phyloP scores from a whole-genome alignment of 2,329 filamentous ascomycete species.

The Paracamarosporium sp. region DNA sequence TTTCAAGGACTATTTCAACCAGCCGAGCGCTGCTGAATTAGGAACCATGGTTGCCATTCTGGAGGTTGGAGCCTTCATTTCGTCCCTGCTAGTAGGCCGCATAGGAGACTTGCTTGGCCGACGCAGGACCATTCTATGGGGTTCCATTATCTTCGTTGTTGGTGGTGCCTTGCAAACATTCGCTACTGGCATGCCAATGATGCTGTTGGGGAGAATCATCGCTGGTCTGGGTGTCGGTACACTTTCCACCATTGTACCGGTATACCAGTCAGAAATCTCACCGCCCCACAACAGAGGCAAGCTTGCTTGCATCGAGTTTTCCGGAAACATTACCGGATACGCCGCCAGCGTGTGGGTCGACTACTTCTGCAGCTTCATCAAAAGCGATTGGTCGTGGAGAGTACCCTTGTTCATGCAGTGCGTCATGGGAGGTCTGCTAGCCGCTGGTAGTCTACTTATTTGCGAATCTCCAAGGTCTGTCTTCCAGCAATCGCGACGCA shows the following conservation, averaged over 20 bases:
- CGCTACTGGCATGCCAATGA: slow-evolving; percentile 84
- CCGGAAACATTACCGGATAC: slow-evolving; percentile 95
- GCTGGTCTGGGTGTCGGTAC: slow-evolving; percentile 60
- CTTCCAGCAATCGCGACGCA: neutral
- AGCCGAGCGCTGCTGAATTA: slow-evolving; percentile 85
- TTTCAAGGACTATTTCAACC: slow-evolving; percentile 91
- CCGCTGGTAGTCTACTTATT: slow-evolving; percentile 85
- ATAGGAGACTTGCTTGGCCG: slow-evolving; percentile 92
- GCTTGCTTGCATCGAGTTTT: slow-evolving; percentile 96
- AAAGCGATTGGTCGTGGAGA: slow-evolving; percentile 87
- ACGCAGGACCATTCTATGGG: slow-evolving; percentile 88
- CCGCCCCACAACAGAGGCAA: slow-evolving; percentile 95
- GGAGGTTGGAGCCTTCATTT: slow-evolving; percentile 89
- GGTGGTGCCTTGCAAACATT: slow-evolving; percentile 87
- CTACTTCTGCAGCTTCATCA: slow-evolving; percentile 93
- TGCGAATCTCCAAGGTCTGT: slow-evolving; percentile 90
- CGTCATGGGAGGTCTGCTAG: slow-evolving; percentile 87
- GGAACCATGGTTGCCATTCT: slow-evolving; percentile 98
- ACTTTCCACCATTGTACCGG: slow-evolving; percentile 59
- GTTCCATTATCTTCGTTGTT: slow-evolving; percentile 83
- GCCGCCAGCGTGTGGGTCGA: slow-evolving; percentile 98
- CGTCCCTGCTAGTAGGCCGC: slow-evolving; percentile 83
- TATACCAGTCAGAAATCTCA: slow-evolving; percentile 68
- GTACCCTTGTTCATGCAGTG: slow-evolving; percentile 91
- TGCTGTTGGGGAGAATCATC: slow-evolving; percentile 65